Percentiles rank a stretch among this genome's conserved stretches.
These are phyloP conservation scores for Aureobasidium melanogenum DNA, from an alignment of 2,329 filamentous ascomycete genomes.

Conservation along the genomic window DNA sequence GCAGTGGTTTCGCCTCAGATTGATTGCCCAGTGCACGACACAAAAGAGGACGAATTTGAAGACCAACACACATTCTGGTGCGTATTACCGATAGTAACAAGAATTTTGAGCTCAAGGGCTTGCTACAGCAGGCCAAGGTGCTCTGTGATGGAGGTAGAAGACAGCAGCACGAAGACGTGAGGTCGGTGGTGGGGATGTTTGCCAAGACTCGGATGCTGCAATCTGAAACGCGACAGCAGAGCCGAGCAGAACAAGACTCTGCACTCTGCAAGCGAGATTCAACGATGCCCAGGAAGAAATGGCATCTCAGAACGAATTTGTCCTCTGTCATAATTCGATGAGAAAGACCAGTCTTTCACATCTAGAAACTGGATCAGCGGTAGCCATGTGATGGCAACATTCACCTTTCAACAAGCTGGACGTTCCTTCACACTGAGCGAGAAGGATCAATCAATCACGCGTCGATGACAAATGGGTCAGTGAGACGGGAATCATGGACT, in stretches of 20 bases:
- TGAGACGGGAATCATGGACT: not conserved
- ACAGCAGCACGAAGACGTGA: not conserved
- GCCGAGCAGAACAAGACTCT: not conserved
- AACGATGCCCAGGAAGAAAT: not conserved
- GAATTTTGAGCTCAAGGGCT: too few relatives aligned
- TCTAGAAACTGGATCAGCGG: too few relatives aligned
- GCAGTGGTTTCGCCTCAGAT: constrained; percentile 2
- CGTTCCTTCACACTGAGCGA: not conserved
- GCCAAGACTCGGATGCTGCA: constrained; percentile 2
- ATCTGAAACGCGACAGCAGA: constrained; percentile 9
- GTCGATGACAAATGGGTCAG: not conserved
- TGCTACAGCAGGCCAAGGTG: not conserved
- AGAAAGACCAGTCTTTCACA: not conserved
- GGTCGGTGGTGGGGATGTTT: not conserved
- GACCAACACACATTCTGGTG: not conserved
- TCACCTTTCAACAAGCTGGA: not conserved
- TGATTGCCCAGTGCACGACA: not conserved
- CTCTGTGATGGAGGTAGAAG: not conserved
- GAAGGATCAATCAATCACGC: not conserved
- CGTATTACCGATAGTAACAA: too few relatives aligned
- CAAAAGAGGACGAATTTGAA: too few relatives aligned
- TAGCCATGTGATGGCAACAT: not conserved
- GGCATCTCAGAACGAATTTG: not conserved
- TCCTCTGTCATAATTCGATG: not conserved
- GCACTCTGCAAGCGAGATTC: not conserved